A percentile compares a stretch with the other conserved stretches of the same genome.
Conservation (phyloP, 805 yeast species). For the Candida mattraensis region DNA sequence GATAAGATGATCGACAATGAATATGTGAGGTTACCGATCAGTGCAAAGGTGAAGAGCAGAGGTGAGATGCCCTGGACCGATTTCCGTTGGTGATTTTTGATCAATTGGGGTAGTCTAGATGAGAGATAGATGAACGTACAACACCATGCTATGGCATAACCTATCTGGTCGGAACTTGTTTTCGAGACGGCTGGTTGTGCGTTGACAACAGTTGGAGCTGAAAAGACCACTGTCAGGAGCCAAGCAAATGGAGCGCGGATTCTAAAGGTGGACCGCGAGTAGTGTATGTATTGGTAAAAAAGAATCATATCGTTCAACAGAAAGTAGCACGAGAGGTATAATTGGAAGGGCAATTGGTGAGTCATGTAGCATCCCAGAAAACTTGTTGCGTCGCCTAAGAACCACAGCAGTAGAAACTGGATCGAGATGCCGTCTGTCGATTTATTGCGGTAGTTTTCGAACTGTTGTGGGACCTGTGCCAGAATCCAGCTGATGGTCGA, state of each 20-base stretch:
- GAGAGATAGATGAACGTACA: constrained; percentile 74
- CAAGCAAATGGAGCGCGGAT: constrained; percentile 3
- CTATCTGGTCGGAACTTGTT: constrained; percentile 8
- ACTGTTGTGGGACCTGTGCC: constrained; percentile 39
- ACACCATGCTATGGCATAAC: constrained; percentile 66
- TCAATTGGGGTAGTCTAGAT: constrained; percentile 82
- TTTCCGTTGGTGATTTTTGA: constrained; percentile 71
- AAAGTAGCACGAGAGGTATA: constrained; percentile 69
- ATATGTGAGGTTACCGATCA: constrained; percentile 76
- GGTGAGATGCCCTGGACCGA: constrained; percentile 89
- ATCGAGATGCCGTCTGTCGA: constrained; percentile 34
- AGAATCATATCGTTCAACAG: constrained; percentile 68
- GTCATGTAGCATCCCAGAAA: constrained; percentile 74
- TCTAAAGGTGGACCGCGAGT: constrained; percentile 38
- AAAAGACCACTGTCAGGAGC: constrained; percentile 4
- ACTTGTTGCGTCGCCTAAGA: constrained; percentile 34
- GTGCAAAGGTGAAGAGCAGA: constrained; percentile 72
- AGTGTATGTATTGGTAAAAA: constrained; percentile 70
- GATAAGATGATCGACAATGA: constrained; percentile 71
- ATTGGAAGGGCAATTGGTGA: constrained; percentile 78
- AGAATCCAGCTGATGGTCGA: constrained; percentile 37
- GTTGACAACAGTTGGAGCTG: constrained; percentile 32
- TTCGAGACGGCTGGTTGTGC: constrained; percentile 3
- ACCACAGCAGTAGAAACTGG: constrained; percentile 33
- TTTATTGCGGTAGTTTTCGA: constrained; percentile 32